phyloP scores from a whole-genome alignment of 2,329 filamentous ascomycete genomes.

The Epichloe bromicola region DNA sequence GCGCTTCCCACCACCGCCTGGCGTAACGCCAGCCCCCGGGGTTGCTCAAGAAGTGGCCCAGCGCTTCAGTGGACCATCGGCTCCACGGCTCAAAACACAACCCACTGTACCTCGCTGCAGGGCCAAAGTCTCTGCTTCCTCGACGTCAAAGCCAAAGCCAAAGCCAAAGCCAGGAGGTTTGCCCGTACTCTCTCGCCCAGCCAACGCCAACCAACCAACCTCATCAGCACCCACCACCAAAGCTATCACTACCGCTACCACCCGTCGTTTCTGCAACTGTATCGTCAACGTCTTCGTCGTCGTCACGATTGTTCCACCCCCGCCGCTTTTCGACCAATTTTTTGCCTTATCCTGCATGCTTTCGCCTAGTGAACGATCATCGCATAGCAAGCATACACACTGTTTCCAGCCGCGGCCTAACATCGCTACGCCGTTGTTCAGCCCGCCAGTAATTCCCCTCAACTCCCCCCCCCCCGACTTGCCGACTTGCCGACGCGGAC shows the following conservation, averaged over 20 bases:
- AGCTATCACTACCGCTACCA: not conserved
- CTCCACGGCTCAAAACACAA: not conserved
- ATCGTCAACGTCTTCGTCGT: not conserved
- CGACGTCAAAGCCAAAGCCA: not conserved
- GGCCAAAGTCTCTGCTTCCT: not conserved
- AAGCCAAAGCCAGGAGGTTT: not conserved
- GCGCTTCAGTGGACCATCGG: not conserved
- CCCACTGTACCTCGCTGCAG: not conserved
- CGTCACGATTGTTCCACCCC: not conserved
- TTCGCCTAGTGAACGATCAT: not conserved
- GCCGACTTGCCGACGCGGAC: slow-evolving; percentile 2
- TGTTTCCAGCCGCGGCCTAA: not conserved
- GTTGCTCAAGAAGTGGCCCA: not conserved
- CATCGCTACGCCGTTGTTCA: not conserved
- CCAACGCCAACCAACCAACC: slow-evolving; percentile 3
- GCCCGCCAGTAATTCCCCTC: not conserved
- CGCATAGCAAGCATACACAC: not conserved
- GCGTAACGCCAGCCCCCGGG: not conserved
- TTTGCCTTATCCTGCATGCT: slow-evolving; percentile 1
- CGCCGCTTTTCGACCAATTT: not conserved
- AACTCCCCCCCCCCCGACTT: not conserved
- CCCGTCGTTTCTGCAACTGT: slow-evolving; percentile 1
- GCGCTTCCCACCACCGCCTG: not conserved
- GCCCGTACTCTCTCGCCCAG: not conserved
- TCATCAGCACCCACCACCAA: not conserved